Conservation (phyloP, 2,329 filamentous ascomycete species). For the Aureobasidium sp. region DNA sequence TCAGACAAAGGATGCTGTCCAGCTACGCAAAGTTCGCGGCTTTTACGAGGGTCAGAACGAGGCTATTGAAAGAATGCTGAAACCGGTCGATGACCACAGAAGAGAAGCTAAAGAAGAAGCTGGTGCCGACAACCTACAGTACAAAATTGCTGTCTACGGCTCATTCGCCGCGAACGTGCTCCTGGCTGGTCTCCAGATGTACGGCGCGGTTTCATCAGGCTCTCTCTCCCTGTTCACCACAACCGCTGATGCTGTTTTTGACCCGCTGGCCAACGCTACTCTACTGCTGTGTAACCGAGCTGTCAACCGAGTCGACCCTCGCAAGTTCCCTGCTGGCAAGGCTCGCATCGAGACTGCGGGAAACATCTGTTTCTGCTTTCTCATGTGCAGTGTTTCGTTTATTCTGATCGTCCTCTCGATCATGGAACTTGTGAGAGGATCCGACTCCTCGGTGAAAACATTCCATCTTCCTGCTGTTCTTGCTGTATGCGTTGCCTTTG, state of each 20-base stretch:
- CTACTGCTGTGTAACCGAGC: constrained; percentile 82
- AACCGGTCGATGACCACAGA: constrained; percentile 85
- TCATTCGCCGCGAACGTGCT: constrained; percentile 72
- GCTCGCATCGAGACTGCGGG: constrained; percentile 90
- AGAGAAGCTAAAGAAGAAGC: constrained; percentile 72
- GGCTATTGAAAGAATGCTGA: constrained; percentile 84
- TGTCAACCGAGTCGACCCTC: constrained; percentile 75
- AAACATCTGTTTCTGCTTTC: constrained; percentile 92
- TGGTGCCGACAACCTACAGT: constrained; percentile 71
- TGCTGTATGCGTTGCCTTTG: constrained; percentile 75
- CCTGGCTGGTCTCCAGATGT: constrained; percentile 74
- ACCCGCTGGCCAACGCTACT: constrained; percentile 80
- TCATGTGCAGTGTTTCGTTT: constrained; percentile 88
- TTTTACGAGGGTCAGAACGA: constrained; percentile 93
- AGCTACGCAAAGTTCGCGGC: constrained; percentile 54
- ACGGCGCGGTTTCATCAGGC: constrained; percentile 75
- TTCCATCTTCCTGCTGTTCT: constrained; percentile 81
- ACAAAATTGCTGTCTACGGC: constrained; percentile 58
- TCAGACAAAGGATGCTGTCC: constrained; percentile 32
- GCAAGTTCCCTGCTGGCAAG: constrained; percentile 84
- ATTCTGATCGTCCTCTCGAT: constrained; percentile 86
- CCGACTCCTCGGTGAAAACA: constrained; percentile 30
- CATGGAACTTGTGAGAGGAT: constrained; percentile 54
- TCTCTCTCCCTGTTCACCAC: constrained; percentile 97
- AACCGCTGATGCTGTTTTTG: constrained; percentile 92